Base-by-base conservation (phyloP, 2,329 filamentous ascomycete genomes). In the Aspergillus piperis region DNA sequence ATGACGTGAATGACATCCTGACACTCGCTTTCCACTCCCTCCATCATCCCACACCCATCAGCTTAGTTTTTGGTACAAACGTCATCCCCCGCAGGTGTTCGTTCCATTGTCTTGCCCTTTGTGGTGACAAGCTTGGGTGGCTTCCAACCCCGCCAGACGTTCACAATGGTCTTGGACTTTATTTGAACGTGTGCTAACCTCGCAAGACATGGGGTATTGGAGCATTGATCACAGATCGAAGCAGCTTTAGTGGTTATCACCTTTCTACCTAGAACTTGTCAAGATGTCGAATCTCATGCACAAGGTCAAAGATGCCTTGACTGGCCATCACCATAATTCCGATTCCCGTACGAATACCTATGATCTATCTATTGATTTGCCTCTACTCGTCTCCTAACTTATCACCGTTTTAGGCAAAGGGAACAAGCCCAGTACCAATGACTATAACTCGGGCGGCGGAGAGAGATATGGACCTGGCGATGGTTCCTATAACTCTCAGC, bases 291-390 rank as follows among this genome's bases (percentile, higher is more conserved):
- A 70, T 54, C 68, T 81, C 57, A 67, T 81, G 58, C 74, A 82
- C 70, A 83, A 82, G 62, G 75, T 81, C 57, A 83, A 82, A 70
- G 77, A 82, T 42, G 78, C 70, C 63, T 61, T 83, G 54, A 69
- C 67, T 25, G 68, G 75, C 30, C 67, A 74, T 64, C 65, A 73
- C 58, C 61, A 69, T 19, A 62, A 65, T 17, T 63, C 62, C 15
- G 64, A 71, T 15, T 62, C 62, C 30, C 19, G 53, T 57, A 58
- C 36, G 52, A 11, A 5, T 19, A 44, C 38, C 8, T 21, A 10
- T 17, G 19, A 44, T 38, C 6, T 21, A 17, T 17, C 11, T 11
- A 25, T 21, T 21, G 11, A 27, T 21, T 27, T 6, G 8, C 4
- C 4, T 36, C 32, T 19, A 38, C 8, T 8, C 17, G 8, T 50